A percentile compares a stretch with the other conserved stretches of the same genome.
Conservation (phyloP, 2,329 filamentous ascomycete species). For the Cylindrodendrum hubeiense region DNA sequence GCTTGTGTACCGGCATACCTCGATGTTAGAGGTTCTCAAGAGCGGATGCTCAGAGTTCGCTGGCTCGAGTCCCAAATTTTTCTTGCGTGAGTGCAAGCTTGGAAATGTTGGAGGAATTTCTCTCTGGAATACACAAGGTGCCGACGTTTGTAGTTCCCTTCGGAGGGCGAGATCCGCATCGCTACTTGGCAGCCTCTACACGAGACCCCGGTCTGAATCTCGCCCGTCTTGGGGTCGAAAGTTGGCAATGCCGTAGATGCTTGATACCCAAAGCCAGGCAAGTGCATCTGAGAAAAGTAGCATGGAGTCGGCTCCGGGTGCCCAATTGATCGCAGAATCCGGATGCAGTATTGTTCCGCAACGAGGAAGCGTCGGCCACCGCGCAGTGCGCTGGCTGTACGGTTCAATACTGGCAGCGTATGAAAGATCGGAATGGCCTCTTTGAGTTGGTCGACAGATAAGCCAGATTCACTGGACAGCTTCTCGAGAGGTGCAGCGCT, state of each 20-base stretch:
- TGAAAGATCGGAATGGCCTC: conserved; percentile 14
- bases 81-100: conserved; percentile 9
- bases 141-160: conserved; percentile 15
- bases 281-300: conserved; percentile 22
- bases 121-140: conserved; percentile 20
- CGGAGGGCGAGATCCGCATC: conserved; percentile 18
- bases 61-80: conserved; percentile 17
- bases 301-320: conserved; percentile 13
- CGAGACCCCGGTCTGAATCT: conserved; percentile 21
- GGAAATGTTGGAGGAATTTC: conserved; percentile 21
- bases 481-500: conserved; percentile 24
- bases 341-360: conserved; percentile 18
- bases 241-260: conserved; percentile 10
- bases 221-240: conserved; percentile 16
- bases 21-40: neutral
- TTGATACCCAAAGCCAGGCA: conserved; percentile 21
- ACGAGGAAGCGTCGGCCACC: conserved; percentile 14
- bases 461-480: neutral
- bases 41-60: conserved; percentile 2
- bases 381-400: neutral
- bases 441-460: conserved; percentile 13
- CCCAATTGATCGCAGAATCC: conserved; percentile 11
- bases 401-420: conserved; percentile 10
- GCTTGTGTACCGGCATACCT: too few species aligned
- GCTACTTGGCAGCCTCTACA: conserved; percentile 21